Conservation (phyloP, 306 rosid species). For the Urtica urens region DNA sequence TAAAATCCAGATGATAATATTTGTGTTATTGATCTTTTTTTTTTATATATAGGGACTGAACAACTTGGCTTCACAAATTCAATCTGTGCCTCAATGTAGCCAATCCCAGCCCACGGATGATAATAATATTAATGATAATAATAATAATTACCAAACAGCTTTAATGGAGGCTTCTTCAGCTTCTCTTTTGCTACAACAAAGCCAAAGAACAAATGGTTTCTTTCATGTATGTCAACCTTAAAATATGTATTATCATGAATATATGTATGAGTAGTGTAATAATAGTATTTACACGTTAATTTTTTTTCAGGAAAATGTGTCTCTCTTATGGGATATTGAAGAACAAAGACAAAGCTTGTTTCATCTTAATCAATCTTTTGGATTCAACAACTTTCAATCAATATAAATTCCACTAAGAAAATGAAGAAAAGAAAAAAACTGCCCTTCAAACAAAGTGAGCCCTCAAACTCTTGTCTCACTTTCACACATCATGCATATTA, state of each 20-base stretch:
- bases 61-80: slow-evolving; percentile 26
- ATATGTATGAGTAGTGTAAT: background rate
- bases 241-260: background rate
- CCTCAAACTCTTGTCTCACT: slow-evolving; percentile 12
- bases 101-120: slow-evolving; percentile 27
- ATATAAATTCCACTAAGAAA: background rate
- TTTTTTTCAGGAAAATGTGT: slow-evolving; percentile 51
- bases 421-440: too few species aligned
- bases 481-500: background rate
- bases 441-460: slow-evolving; percentile 46
- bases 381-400: slow-evolving; percentile 50
- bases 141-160: slow-evolving; percentile 20
- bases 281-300: slow-evolving; percentile 12
- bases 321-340: slow-evolving; percentile 59
- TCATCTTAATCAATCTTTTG: slow-evolving; percentile 57
- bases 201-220: slow-evolving; percentile 32
- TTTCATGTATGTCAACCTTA: slow-evolving; percentile 26
- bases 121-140: slow-evolving; percentile 29
- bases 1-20: slow-evolving; percentile 1
- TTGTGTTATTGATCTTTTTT: background rate
- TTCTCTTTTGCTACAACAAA: slow-evolving; percentile 33
- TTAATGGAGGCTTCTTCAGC: slow-evolving; percentile 27
- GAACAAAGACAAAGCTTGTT: slow-evolving; percentile 67
- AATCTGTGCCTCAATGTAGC: slow-evolving; percentile 33
- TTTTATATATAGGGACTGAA: slow-evolving; percentile 28